Conservation (phyloP, 129 eudicot species). For the Helianthus tuberosus region DNA sequence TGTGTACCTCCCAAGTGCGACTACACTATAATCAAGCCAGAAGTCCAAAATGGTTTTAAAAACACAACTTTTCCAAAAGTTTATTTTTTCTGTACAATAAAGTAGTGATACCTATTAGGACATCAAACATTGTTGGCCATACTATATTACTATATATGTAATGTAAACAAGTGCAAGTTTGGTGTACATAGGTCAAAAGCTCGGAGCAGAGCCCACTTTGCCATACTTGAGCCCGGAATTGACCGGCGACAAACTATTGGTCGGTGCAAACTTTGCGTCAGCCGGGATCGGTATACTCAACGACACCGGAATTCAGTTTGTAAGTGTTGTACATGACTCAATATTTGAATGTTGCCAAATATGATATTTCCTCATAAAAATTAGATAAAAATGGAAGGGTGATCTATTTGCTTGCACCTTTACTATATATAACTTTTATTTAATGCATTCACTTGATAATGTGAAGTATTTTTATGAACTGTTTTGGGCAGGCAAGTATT, state of each 20-base stretch:
- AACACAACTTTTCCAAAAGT: no score
- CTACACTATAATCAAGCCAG: no score
- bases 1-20: no score
- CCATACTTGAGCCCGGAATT: constrained; percentile 65
- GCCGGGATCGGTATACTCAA: constrained; percentile 77
- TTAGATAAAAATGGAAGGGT: neutral
- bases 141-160: no score
- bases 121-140: no score
- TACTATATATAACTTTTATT: neutral
- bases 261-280: constrained; percentile 80
- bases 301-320: constrained; percentile 79
- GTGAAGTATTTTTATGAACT: neutral
- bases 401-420: neutral
- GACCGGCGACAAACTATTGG: constrained; percentile 50
- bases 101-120: no score
- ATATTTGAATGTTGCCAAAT: neutral
- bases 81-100: no score
- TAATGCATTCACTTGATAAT: constrained; percentile 8
- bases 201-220: constrained; percentile 61
- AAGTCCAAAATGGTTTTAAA: no score
- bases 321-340: constrained; percentile 42
- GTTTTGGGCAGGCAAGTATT: constrained; percentile 48
- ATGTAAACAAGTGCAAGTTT: neutral
- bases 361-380: constrained; percentile 5
- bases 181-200: constrained; percentile 44